A percentile compares a stretch with the other conserved stretches of the same genome.
These are phyloP conservation scores for Trypanosoma conorhini DNA, from an alignment of 208 protist species.

Conservation along the genomic window DNA sequence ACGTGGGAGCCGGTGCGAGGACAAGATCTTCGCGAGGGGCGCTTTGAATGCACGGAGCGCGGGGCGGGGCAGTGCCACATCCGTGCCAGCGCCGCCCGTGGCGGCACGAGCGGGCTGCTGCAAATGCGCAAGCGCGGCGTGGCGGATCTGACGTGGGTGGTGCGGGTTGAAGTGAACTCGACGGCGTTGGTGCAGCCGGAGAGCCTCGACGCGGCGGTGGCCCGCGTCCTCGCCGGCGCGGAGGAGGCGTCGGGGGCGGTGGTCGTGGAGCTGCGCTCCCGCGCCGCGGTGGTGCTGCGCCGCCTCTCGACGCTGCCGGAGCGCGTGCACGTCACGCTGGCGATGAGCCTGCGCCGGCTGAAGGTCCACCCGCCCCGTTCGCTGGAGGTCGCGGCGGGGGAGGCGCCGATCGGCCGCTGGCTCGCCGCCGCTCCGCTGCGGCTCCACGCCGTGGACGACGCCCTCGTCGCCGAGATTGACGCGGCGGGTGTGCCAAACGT, in stretches of 20 bases:
- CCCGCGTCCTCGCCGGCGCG: conserved; percentile 25
- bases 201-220: conserved; percentile 53
- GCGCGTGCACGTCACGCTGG: conserved; percentile 45
- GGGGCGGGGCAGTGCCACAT: conserved; percentile 10
- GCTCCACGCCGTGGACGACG: conserved; percentile 58
- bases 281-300: conserved; percentile 55
- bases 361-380: conserved; percentile 43
- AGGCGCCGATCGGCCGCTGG: conserved; percentile 47
- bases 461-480: conserved; percentile 44
- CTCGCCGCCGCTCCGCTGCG: conserved; percentile 40
- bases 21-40: conserved; percentile 7
- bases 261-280: conserved; percentile 57
- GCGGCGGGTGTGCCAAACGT: conserved; percentile 72
- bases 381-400: conserved; percentile 10
- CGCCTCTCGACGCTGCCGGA: conserved; percentile 52
- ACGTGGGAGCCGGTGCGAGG: not conserved
- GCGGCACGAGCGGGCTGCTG: conserved; percentile 40
- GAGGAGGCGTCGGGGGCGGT: conserved; percentile 5
- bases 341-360: conserved; percentile 69
- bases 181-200: conserved; percentile 26
- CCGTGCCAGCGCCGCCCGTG: not conserved
- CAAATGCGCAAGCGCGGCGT: conserved; percentile 50
- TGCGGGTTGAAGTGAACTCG: conserved; percentile 36
- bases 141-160: conserved; percentile 57
- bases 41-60: conserved; percentile 20